Evolutionary conservation across 352 stramenopile species (phyloP), one percentile per base, ranked within the genome.

Genomic region (Phytophthora foliorum): DNA sequence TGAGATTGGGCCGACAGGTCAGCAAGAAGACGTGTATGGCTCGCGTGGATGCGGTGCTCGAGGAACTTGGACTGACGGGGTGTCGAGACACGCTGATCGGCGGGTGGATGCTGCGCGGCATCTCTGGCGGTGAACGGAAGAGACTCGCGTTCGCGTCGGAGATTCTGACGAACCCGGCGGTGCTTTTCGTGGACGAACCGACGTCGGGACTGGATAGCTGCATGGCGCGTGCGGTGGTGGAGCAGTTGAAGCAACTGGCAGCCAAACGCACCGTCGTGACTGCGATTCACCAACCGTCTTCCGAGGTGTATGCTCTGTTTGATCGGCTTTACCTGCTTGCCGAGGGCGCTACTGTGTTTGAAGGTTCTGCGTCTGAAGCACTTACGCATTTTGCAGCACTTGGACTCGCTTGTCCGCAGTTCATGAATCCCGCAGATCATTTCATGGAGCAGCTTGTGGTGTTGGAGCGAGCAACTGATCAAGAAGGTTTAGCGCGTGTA

Each of bases 261-360:
- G 27, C 36, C 29, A 83, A 86, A 13, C 86, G 90, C 34, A 97
- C 91, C 3, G 78, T 97, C 14, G 67, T 97, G 14, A 81, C 84
- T 21, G 87, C 93, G 6, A 97, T 97, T 71, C 90, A 97, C 44
- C 64, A 88, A 67, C 90, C 91, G n/a, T 92, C 82, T 22, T 89
- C 75, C 1, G 75, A 86, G 14, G 57, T 86, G 14, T 86, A 66
- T 34, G 67, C 59, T 6, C 25, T 84, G 0, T 86, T 86, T 44
- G 78, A 86, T 44, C 57, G 56, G 9, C 54, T 86, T 0, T 77
- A 82, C 22, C 25, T 86, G 52, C 69, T 86, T 19, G 63, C 51
- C 11, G 78, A 81, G 9, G 78, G 78, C 4, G 29, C 54, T 17
- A 70, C 64, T 6, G 57, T 82, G 27, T 86, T 82, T 49, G 49